phyloP scores from a whole-genome alignment of 257 asterid genomes.

The Perilla frutescens region DNA sequence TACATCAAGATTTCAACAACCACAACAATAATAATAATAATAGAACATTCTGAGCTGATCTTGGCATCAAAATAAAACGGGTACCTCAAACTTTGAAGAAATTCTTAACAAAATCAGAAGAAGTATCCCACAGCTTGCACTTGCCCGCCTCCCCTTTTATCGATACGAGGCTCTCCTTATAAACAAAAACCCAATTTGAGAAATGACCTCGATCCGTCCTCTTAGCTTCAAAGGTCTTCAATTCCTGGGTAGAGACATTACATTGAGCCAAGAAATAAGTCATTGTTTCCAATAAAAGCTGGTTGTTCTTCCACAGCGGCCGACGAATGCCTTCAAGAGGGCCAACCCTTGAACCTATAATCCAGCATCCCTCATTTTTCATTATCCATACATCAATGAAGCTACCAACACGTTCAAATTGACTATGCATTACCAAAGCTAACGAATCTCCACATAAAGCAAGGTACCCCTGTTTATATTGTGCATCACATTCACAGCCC shows the following conservation, averaged over 20 bases:
- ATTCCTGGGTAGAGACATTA: constrained; percentile 27
- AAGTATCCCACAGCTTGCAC: constrained; percentile 45
- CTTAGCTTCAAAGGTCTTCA: constrained; percentile 23
- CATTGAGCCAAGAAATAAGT: constrained; percentile 29
- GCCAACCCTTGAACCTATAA: constrained; percentile 36
- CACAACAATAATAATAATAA: too few relatives aligned
- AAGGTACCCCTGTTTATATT: constrained; percentile 34
- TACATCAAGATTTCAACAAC: too few relatives aligned
- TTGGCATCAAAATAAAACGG: too few relatives aligned
- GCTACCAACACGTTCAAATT: background rate
- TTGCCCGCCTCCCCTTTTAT: constrained; percentile 35
- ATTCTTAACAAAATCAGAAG: constrained; percentile 41
- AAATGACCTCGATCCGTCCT: constrained; percentile 22
- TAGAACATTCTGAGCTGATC: too few relatives aligned
- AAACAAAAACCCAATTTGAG: constrained; percentile 43
- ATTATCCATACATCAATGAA: constrained; percentile 50
- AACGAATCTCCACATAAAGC: constrained; percentile 42
- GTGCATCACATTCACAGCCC: constrained; percentile 20
- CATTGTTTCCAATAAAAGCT: constrained; percentile 40
- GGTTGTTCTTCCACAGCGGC: constrained; percentile 43
- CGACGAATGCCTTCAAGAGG: constrained; percentile 34
- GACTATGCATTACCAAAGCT: constrained; percentile 47
- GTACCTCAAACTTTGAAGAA: constrained; percentile 20
- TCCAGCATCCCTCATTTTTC: constrained; percentile 48
- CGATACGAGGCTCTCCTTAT: constrained; percentile 56